A percentile compares a stretch with the other conserved stretches of the same genome.
Evolutionary conservation across 768 basidiomycete species (phyloP).

Genomic region (Amanita molliuscula): DNA sequence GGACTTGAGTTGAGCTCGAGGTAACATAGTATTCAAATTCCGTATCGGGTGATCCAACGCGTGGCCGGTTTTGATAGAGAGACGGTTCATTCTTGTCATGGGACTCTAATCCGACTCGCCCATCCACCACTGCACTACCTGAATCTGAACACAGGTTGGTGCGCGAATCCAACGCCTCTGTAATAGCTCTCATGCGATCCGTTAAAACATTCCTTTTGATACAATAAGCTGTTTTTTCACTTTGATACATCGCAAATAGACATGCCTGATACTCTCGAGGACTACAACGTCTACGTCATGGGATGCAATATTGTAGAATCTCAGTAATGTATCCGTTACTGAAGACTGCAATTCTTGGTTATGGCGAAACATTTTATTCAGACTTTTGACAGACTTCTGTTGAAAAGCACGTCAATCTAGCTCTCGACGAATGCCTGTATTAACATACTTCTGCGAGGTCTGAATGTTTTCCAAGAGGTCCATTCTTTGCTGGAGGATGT

Average conservation of each 20-base stretch:
- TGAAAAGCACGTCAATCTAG: not conserved
- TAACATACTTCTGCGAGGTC: constrained; percentile 1
- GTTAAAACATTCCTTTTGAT: not conserved
- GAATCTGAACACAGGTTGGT: constrained; percentile 1
- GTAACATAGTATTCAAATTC: not conserved
- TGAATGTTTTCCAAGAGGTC: not conserved
- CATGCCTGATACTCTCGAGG: constrained; percentile 32
- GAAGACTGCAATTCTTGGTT: constrained; percentile 22
- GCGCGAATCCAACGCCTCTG: constrained; percentile 20
- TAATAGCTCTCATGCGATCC: constrained; percentile 28
- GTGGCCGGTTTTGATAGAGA: not conserved
- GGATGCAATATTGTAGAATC: constrained; percentile 15
- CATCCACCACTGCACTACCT: too few relatives aligned
- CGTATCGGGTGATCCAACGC: not conserved
- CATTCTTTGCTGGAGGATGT: not conserved
- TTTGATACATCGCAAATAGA: not conserved
- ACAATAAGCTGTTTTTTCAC: not conserved
- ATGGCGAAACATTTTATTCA: constrained; percentile 19
- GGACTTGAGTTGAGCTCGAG: not conserved
- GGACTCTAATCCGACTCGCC: too few relatives aligned
- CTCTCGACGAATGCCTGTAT: not conserved
- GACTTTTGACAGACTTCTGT: constrained; percentile 20
- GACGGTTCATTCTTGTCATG: not conserved
- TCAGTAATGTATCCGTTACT: constrained; percentile 16
- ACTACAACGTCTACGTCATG: constrained; percentile 27